Evolutionary conservation across 768 basidiomycete genomes (phyloP), one percentile per base, ranked within the genome.

Genomic region (Leccinellum luteum): DNA sequence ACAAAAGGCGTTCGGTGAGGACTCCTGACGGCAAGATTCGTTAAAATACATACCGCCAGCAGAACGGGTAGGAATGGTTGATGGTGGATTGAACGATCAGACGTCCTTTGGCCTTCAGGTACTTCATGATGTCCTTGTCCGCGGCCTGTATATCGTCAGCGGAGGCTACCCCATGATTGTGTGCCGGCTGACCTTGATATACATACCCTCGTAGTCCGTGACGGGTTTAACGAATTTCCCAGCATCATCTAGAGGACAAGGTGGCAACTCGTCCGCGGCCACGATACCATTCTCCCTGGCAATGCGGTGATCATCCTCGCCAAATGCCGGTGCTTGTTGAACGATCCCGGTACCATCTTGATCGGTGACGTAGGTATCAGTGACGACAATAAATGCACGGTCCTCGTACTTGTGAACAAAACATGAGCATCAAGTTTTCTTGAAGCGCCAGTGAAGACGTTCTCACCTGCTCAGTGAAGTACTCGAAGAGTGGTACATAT

Each of bases 261-360:
- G 97, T 0, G 97, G 95, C 83, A 94, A 86, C 72, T 98, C 95
- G 47, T 96, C 95, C 1, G 83, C 78, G 25, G 79, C 79, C n/a
- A 98, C 71, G 52, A 98, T 83, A 19, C 89, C 91, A 66, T 96
- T 82, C 4, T 85, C 85, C 59, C 96, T 81, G 27, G 91, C 89
- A 65, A 99, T 84, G 53, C 97, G 90, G 73, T 98, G 92, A 81
- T 99, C 97, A 66, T 99, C 97, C 71, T 98, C 96, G 78, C 97
- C 97, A 67, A 97, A 98, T 0, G 90, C 95, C 3, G 97, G 97
- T 2, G 97, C 94, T 76, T 99, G 97, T 72, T 99, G 97, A 30
- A 99, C 97, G 66, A 98, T 95, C 66, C 97, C 97, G 28, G 97
- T 99, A 68, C 97, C 97, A 58, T 94, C 91, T 15, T 85, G 82